A percentile compares a stretch with the other conserved stretches of the same genome.
These are phyloP conservation scores for Papiliotrema nemorosa DNA, from an alignment of 1,284 basidiomycete genomes.

Conservation along the genomic window DNA sequence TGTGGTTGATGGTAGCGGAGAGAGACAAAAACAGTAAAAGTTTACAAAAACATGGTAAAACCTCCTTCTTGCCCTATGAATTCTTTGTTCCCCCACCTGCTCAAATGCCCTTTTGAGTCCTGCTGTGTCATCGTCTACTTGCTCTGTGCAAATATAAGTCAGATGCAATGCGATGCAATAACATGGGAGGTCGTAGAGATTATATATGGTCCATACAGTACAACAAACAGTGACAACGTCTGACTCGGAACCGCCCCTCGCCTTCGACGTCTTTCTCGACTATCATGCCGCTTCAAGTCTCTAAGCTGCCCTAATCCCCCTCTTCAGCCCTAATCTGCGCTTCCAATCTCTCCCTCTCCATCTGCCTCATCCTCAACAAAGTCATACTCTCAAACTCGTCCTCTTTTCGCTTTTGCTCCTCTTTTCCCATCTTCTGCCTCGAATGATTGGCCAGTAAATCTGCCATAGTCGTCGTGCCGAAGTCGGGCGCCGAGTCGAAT, in stretches of 20 bases:
- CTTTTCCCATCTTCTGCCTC: slow-evolving; percentile 16
- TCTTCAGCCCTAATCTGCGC: slow-evolving; percentile 58
- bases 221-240: neutral
- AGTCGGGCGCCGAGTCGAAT: slow-evolving; percentile 20
- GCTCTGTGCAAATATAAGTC: neutral
- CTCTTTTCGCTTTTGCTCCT: slow-evolving; percentile 17
- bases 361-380: slow-evolving; percentile 72
- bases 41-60: slow-evolving; percentile 1
- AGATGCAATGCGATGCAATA: neutral
- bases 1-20: neutral
- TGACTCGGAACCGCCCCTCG: neutral
- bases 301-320: no score
- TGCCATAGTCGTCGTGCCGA: slow-evolving; percentile 24
- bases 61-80: neutral
- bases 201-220: no score
- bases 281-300: neutral
- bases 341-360: slow-evolving; percentile 62
- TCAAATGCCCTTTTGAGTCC: no score
- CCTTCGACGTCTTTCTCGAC: neutral
- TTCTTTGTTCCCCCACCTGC: neutral
- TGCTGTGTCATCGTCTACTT: no score
- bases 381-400: slow-evolving; percentile 77
- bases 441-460: slow-evolving; percentile 21
- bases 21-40: neutral
- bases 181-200: no score